These are phyloP conservation scores for Trichoderma cornu-damae DNA, from an alignment of 2,329 filamentous ascomycete genomes.

Conservation along the genomic window DNA sequence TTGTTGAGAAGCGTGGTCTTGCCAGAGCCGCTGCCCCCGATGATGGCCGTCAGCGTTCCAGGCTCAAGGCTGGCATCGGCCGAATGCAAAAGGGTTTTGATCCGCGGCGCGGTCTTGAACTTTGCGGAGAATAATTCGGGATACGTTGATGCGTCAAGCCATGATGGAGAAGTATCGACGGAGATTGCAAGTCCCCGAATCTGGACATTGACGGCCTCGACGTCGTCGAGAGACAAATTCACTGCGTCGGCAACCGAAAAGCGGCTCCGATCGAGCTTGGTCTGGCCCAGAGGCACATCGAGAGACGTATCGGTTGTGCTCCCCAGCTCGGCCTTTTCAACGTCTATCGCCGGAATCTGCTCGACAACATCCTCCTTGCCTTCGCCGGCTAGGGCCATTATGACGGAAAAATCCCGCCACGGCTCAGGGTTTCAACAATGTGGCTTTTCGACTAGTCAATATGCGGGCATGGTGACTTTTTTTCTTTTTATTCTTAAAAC, in stretches of 20 bases:
- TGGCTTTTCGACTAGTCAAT: constrained; percentile 5
- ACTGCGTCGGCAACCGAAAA: constrained; percentile 33
- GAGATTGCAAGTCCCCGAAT: constrained; percentile 51
- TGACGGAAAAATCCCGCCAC: background rate
- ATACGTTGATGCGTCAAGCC: constrained; percentile 46
- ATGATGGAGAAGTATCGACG: constrained; percentile 54
- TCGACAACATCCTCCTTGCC: background rate
- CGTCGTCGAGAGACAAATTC: constrained; percentile 44
- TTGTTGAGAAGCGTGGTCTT: constrained; percentile 69
- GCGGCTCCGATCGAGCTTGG: constrained; percentile 21
- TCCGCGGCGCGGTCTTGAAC: constrained; percentile 34
- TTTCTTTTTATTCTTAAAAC: background rate
- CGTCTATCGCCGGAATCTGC: constrained; percentile 18
- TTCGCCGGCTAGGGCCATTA: background rate
- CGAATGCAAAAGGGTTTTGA: constrained; percentile 55
- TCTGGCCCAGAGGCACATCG: constrained; percentile 21
- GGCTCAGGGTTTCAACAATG: background rate
- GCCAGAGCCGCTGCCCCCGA: constrained; percentile 68
- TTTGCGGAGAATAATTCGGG: constrained; percentile 36
- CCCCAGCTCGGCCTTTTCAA: constrained; percentile 31
- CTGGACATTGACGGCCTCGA: constrained; percentile 51
- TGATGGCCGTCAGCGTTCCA: constrained; percentile 68
- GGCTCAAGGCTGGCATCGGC: constrained; percentile 59
- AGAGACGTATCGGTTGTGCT: constrained; percentile 33
- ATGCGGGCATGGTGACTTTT: background rate